Evolutionary conservation across 805 yeast species (phyloP), one percentile per base, ranked within the genome.

Genomic region (Candida maesae): DNA sequence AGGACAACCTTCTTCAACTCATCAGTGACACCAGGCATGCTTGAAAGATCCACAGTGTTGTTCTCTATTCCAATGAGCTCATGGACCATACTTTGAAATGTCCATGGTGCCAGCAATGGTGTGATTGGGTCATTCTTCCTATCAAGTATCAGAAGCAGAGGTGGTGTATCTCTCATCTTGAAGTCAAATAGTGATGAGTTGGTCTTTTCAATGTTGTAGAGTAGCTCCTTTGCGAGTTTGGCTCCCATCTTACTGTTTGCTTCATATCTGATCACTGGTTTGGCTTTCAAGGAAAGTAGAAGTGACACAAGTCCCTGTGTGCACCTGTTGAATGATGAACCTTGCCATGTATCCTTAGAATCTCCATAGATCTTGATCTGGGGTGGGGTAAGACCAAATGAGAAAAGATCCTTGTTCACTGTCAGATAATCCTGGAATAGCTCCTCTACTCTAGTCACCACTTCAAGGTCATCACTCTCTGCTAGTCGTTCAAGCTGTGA

Each of bases 61-160:
- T 88, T 83, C 25, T 71, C 66, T 44, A 93, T 85, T 2, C 91
- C 95, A 23, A 93, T 67, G 17, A 89, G 73, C 59, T 95, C 98
- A 60, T 91, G 95, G 14, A 93, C 87, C 98, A 93, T 91, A 2
- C 96, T 85, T 59, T 91, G 98, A 63, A 88, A 93, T 1, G 99
- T 90, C 99, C 99, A 93, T 2, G 98, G 99, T 29, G 83, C 78
- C 36, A 93, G 65, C 23, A 93, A 70, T 1, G 99, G 97, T 1
- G 99, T 91, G 12, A 91, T 70, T 2, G 99, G 97, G 63, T 93
- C 99, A 55, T 78, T 84, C 43, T 80, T 76, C 39, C 99, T 71
- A 61, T 93, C 98, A 35, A 93, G 56, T 2, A 93, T 68, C 11
- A 93, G 61, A 35, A 95, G 63, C 7, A 84, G 55, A 1, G 97